These are phyloP conservation scores for Cryptococcus maquisensis DNA, from an alignment of 1,284 basidiomycete genomes.

Conservation along the genomic window DNA sequence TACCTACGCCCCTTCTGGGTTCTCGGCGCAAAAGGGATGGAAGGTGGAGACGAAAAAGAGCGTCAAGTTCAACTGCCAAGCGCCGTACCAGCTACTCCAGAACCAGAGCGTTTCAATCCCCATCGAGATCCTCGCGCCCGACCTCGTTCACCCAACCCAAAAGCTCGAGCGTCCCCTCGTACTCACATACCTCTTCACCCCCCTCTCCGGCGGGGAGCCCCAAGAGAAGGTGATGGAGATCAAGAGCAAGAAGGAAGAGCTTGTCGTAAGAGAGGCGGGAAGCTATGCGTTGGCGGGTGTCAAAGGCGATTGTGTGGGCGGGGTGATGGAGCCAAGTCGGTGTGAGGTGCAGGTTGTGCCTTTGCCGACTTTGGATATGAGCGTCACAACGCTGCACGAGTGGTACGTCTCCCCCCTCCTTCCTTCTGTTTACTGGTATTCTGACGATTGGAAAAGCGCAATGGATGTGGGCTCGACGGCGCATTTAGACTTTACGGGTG, in stretches of 20 bases:
- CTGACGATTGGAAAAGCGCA: conserved; percentile 58
- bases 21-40: conserved; percentile 56
- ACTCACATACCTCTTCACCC: conserved; percentile 25
- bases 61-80: conserved; percentile 67
- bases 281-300: conserved; percentile 72
- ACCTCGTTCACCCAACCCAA: neutral
- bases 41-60: conserved; percentile 71
- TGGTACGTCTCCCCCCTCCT: conserved; percentile 55
- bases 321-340: conserved; percentile 71
- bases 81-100: conserved; percentile 69
- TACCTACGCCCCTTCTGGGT: conserved; percentile 43
- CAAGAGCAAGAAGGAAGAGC: conserved; percentile 47
- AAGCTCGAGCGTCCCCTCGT: conserved; percentile 15
- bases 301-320: conserved; percentile 71
- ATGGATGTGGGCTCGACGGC: conserved; percentile 90
- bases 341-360: conserved; percentile 73
- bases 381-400: conserved; percentile 87
- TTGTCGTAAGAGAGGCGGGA: conserved; percentile 66
- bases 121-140: conserved; percentile 21
- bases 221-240: conserved; percentile 53
- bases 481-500: conserved; percentile 78
- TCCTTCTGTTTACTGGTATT: neutral
- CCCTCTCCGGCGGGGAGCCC: conserved; percentile 7
- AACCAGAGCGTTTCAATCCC: conserved; percentile 27
- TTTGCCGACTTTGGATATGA: conserved; percentile 71